Evolutionary conservation across 148 eudicot species (phyloP), one percentile per base, ranked within the genome.

Genomic region (Limonium bicolor): DNA sequence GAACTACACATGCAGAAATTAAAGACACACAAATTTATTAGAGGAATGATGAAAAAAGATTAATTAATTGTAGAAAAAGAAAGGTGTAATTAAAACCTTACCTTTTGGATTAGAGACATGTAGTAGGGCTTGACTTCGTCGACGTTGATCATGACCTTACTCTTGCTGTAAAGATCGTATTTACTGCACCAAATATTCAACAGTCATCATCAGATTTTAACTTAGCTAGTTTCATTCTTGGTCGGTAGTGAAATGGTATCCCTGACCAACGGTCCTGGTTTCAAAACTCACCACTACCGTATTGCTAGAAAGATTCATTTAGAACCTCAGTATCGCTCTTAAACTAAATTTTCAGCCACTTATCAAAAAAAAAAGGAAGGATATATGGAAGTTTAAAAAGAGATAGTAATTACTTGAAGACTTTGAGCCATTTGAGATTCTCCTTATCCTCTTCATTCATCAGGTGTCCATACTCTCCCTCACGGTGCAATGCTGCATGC

Each of bases 381-480:
- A 11, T 33, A 1, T 4, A 11, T 33, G 4, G 2, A 10, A 10
- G 38, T 35, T n/a, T n/a, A n/a, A n/a, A n/a, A n/a, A n/a, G n/a
- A 35, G 38, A 6, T 14, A 36, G 19, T 2, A 14, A 15, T 63
- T 56, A 73, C 85, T 71, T 86, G 65, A 86, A 86, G 36, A 86
- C 38, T 4, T 75, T 56, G 12, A 86, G 80, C 95, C 95, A 86
- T 58, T 80, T 72, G 37, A 86, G 23, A 48, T 72, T 80, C 62
- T 75, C 78, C 27, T 12, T 54, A 30, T 86, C 95, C 35, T 86
- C 83, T 2, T 72, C 80, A 31, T 86, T 81, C 86, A 86, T 63
- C 53, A 86, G 53, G 67, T 86, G 92, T 41, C 48, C 65, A 50
- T 81, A 86, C 4, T 86, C 93, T 51, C 76, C 95, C 2, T 60